These are phyloP conservation scores for Coemansia umbellata DNA, from an alignment of 192 early-diverging fungal species.

Conservation along the genomic window DNA sequence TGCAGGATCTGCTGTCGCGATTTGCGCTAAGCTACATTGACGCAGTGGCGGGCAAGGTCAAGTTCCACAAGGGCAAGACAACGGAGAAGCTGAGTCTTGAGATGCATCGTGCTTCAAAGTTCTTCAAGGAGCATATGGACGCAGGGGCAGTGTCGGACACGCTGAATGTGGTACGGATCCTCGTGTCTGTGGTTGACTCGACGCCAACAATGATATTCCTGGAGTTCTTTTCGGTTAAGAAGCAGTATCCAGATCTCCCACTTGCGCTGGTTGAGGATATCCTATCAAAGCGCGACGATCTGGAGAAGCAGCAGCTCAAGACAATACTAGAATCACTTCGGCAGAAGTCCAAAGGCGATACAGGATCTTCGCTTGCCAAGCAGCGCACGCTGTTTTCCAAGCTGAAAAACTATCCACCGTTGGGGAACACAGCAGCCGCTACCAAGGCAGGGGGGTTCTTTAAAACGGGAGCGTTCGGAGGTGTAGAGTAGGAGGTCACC, in stretches of 20 bases:
- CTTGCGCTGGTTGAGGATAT: conserved; percentile 91
- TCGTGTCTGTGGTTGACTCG: conserved; percentile 76
- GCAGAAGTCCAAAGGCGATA: conserved; percentile 46
- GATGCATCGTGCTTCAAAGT: conserved; percentile 65
- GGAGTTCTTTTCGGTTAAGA: conserved; percentile 88
- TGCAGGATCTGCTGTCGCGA: conserved; percentile 81
- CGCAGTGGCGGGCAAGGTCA: conserved; percentile 56
- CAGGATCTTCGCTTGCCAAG: conserved; percentile 45
- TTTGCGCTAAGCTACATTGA: conserved; percentile 85
- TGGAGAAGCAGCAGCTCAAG: conserved; percentile 79
- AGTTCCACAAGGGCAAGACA: conserved; percentile 66
- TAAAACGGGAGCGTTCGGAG: no score
- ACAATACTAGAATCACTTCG: conserved; percentile 81
- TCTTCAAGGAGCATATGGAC: conserved; percentile 74
- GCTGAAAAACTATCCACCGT: conserved; percentile 38
- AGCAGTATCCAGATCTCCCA: conserved; percentile 88
- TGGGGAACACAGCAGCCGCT: conserved; percentile 15
- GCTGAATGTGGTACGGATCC: conserved; percentile 80
- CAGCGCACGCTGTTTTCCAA: conserved; percentile 46
- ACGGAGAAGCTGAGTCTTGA: conserved; percentile 73
- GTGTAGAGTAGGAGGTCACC: no score
- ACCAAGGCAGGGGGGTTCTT: conserved; percentile 2
- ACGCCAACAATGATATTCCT: conserved; percentile 82
- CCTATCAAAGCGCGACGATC: conserved; percentile 81
- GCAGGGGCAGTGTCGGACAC: conserved; percentile 66